phyloP scores from a whole-genome alignment of 2,329 filamentous ascomycete species.

The Fusarium fracticaudum region DNA sequence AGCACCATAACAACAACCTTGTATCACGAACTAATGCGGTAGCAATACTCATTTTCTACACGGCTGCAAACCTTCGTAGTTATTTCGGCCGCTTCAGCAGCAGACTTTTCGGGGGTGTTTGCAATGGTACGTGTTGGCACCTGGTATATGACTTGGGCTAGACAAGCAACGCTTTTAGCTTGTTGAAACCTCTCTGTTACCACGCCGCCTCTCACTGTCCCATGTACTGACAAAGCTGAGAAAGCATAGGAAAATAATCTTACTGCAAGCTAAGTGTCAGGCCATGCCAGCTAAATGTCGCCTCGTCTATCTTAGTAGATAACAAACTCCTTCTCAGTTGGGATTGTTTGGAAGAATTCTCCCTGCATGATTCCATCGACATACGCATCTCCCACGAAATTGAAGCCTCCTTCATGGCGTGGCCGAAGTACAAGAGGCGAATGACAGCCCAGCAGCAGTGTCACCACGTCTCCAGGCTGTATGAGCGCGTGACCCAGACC shows the following conservation, averaged over 20 bases:
- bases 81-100: too few relatives aligned
- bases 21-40: neutral
- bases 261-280: rapidly evolving
- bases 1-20: neutral
- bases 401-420: neutral
- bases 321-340: too few relatives aligned
- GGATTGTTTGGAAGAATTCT: neutral
- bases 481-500: neutral
- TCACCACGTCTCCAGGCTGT: neutral
- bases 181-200: rapidly evolving
- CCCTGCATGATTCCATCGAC: constrained; percentile 12
- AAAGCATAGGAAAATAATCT: neutral
- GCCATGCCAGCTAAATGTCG: rapidly evolving
- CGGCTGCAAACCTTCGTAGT: neutral
- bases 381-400: constrained; percentile 1
- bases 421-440: neutral
- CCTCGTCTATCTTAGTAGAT: too few relatives aligned
- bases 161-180: neutral
- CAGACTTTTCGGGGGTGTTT: neutral
- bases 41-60: neutral
- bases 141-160: neutral
- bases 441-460: neutral
- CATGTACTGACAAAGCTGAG: rapidly evolving
- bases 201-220: rapidly evolving
- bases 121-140: neutral